Evolutionary conservation across 2,329 filamentous ascomycete genomes (phyloP), one percentile per base, ranked within the genome.

Genomic region (Nannizziopsis arthrosporioides): DNA sequence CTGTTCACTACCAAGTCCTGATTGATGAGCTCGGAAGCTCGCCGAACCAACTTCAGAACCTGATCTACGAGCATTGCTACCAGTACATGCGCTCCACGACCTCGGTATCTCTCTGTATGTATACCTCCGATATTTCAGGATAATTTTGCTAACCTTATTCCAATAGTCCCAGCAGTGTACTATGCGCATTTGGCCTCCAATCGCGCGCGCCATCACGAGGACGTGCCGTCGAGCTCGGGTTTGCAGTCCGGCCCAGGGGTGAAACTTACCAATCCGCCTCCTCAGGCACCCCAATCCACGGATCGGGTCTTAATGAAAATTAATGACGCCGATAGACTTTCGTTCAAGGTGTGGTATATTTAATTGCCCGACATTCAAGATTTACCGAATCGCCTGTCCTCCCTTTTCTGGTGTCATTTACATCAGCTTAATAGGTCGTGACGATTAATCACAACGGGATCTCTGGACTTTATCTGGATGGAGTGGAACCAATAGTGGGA

Each of bases 61-160:
- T 96, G 77, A 83, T 96, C 17, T 96, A 96, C 58, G 84, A 94
- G 56, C 88, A 95, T 54, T 94, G 84, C 39, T 98, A 94, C 65
- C 87, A 94, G 48, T 98, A 94, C 60, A 82, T 84, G 48, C 80
- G 92, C 12, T 92, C 89, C 0, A 96, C 89, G 0, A 96, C 90
- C 0, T 87, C 92, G 0, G 89, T 98, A 0, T 95, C 89, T 0
- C 67, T 92, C 0, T 85, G 65, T 66, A 60, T 56, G 63, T 56
- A 5, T 5, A 12, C 44, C 44, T 19, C 19, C 6, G 38, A n/a
- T 18, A 34, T 8, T 27, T 32, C 10, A 22, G 45, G 17, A 36
- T 12, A 46, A 31, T 44, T 18, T 18, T 42, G 40, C 48, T 50
- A 39, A 49, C 39, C 31, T 27, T 22, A 41, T 42, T 37, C 44